These are phyloP conservation scores for Suillus cothurnatus DNA, from an alignment of 768 basidiomycete genomes.

Conservation along the genomic window DNA sequence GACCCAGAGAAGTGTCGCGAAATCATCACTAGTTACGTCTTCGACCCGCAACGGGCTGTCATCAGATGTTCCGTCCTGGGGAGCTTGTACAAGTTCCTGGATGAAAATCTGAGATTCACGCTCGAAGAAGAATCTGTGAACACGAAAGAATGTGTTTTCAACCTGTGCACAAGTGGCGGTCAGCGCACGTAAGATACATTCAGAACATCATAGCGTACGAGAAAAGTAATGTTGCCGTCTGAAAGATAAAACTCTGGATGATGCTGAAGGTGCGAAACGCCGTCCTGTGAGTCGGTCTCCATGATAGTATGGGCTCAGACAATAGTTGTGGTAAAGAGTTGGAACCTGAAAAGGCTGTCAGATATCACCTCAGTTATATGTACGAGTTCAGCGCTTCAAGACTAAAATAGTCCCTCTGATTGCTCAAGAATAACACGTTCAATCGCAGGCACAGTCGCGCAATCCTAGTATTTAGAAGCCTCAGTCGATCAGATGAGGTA, in stretches of 20 bases:
- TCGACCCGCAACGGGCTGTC: slow-evolving; percentile 20
- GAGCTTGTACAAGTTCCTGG: slow-evolving; percentile 19
- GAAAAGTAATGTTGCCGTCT: slow-evolving; percentile 55
- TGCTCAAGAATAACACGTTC: not conserved
- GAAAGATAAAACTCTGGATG: slow-evolving; percentile 50
- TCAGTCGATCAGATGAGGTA: not conserved
- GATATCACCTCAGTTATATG: not conserved
- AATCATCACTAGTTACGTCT: slow-evolving; percentile 36
- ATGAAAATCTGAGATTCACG: slow-evolving; percentile 37
- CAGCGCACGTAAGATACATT: not conserved
- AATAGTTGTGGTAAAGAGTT: not conserved
- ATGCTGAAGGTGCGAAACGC: not conserved
- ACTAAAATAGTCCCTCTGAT: not conserved
- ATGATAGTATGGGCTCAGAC: not conserved
- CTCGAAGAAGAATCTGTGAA: slow-evolving; percentile 41
- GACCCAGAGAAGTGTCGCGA: slow-evolving; percentile 52
- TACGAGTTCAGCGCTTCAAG: not conserved
- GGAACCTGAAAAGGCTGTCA: not conserved
- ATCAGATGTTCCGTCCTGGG: not conserved
- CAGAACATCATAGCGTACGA: slow-evolving; percentile 40
- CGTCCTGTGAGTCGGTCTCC: not conserved
- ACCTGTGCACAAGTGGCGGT: slow-evolving; percentile 28
- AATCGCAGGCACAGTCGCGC: not conserved
- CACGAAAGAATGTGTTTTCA: slow-evolving; percentile 31
- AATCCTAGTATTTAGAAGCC: slow-evolving; percentile 4